Evolutionary conservation across 306 rosid species (phyloP), one percentile per base, ranked within the genome.

Genomic region (Dalbergia oliveri): DNA sequence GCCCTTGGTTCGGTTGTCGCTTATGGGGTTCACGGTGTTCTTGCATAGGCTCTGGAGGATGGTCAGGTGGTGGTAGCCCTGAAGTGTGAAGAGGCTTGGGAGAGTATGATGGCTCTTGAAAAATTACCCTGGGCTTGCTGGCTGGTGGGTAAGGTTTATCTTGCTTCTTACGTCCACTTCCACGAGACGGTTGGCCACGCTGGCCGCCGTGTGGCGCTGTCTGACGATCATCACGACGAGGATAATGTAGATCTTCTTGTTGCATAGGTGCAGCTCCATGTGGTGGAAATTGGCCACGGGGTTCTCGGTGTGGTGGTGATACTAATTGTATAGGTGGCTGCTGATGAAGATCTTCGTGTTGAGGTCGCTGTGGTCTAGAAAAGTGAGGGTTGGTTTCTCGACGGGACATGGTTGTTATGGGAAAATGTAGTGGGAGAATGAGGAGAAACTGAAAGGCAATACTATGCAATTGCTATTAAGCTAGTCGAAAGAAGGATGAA

Each of bases 301-400:
- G 45, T 14, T 72, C 53, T 31, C 50, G 51, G 51, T 6, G 75
- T 59, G 62, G 84, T 60, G 12, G 76, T 65, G 69, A 82, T 66
- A n/a, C 66, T 31, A 6, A 16, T 16, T 88, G 60, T 39, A 50
- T 57, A 18, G 62, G 63, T 67, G 75, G 83, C 11, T 69, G n/a
- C n/a, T n/a, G n/a, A n/a, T n/a, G n/a, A n/a, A n/a, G n/a, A n/a
- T n/a, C n/a, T n/a, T n/a, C n/a, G n/a, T n/a, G 61, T 9, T 54
- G 83, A 11, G 82, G 81, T 2, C 10, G 80, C 23, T 47, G 23
- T 8, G 94, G 87, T 56, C 87, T 75, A 15, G 65, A 54, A 45
- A 93, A 93, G 81, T 95, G 92, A 69, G 94, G 98, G 82, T 95
- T 95, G 82, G 88, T 80, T 74, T 95, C 99, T 33, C 49, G 45